Conservation (phyloP, 2,329 filamentous ascomycete genomes). For the Westerdykella aurantiaca region DNA sequence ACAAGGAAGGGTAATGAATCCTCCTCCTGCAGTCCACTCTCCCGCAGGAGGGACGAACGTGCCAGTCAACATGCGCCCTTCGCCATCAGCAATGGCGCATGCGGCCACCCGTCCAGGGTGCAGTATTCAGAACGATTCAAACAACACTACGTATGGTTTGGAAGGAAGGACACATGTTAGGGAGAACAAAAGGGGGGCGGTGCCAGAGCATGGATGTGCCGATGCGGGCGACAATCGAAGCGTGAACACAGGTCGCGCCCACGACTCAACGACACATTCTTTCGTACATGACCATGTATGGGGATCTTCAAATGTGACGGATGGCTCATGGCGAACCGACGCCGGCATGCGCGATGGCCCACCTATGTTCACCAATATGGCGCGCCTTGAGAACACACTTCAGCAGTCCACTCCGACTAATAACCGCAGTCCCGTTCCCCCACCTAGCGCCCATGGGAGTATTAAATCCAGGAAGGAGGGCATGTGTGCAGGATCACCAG, state of each 20-base stretch:
- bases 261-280: conserved; percentile 14
- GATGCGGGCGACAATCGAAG: no score
- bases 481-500: conserved; percentile 3
- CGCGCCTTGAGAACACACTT: conserved; percentile 6
- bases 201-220: no score
- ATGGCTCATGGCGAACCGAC: conserved; percentile 12
- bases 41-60: conserved; percentile 9
- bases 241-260: no score
- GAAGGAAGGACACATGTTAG: no score
- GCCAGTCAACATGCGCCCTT: conserved; percentile 14
- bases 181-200: no score
- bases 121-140: no score
- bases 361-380: conserved; percentile 13
- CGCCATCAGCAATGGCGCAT: conserved; percentile 20
- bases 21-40: conserved; percentile 5
- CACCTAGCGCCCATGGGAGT: conserved; percentile 8
- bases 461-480: conserved; percentile 27
- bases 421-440: conserved; percentile 15
- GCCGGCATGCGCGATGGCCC: conserved; percentile 17
- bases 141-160: no score
- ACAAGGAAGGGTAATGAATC: background rate
- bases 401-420: conserved; percentile 1
- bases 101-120: conserved; percentile 5
- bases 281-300: conserved; percentile 6
- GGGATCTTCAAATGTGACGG: background rate